Conservation (phyloP, 2,329 filamentous ascomycete genomes). For the Paecilomyces variotii region DNA sequence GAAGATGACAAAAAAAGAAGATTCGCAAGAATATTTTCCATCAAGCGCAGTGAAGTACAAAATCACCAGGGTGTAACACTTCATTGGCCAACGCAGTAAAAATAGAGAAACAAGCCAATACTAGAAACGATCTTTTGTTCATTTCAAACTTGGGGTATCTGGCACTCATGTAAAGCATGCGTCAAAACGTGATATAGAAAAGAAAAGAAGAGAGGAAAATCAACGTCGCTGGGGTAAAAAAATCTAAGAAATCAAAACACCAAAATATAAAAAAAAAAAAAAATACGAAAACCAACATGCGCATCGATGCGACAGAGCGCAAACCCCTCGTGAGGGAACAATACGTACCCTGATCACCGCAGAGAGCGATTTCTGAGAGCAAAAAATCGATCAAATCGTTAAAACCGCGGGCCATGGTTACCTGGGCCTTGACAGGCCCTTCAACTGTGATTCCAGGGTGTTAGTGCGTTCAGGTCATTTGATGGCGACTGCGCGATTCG, state of each 20-base stretch:
- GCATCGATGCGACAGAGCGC: no score
- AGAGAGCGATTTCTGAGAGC: conserved; percentile 51
- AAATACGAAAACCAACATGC: conserved; percentile 3
- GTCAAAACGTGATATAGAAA: neutral
- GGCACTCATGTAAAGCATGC: neutral
- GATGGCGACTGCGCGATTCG: conserved; percentile 5
- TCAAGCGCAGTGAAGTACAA: neutral
- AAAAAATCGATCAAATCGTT: conserved; percentile 52
- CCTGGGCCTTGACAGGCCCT: neutral
- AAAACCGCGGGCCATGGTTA: conserved; percentile 41
- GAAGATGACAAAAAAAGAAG: neutral
- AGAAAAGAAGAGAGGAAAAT: neutral
- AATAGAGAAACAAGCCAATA: neutral
- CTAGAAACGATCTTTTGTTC: neutral
- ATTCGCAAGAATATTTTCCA: neutral
- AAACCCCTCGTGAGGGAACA: neutral
- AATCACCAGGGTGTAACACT: neutral
- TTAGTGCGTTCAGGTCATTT: neutral
- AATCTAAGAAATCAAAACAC: no score
- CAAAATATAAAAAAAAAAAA: conserved; percentile 14
- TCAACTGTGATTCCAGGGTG: neutral
- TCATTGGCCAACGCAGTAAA: neutral
- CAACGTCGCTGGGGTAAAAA: neutral
- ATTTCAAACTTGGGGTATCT: neutral
- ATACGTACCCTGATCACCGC: conserved; percentile 49